phyloP scores from a whole-genome alignment of 2,329 filamentous ascomycete species.

The Aureobasidium melanogenum region DNA sequence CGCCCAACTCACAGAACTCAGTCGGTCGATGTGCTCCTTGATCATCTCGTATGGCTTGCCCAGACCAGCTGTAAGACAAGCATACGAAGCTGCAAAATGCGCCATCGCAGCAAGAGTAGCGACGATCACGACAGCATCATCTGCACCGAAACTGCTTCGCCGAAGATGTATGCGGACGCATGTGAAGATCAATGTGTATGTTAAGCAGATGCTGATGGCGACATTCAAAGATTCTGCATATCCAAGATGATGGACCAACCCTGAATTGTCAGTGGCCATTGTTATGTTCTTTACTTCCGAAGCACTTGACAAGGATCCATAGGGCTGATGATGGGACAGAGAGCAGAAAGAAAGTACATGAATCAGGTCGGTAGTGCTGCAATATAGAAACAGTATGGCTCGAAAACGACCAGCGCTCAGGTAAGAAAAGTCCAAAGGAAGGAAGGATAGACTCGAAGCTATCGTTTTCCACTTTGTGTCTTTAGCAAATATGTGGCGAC shows the following conservation, averaged over 20 bases:
- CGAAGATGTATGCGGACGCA: conserved; percentile 23
- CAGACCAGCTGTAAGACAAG: conserved; percentile 20
- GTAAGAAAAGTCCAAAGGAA: not conserved
- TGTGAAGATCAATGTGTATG: conserved; percentile 23
- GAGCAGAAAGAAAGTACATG: not conserved
- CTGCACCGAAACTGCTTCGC: conserved; percentile 20
- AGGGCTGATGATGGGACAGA: not conserved
- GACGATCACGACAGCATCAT: conserved; percentile 23
- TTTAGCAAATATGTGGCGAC: not conserved
- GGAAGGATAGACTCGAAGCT: not conserved
- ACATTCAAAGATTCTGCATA: conserved; percentile 21
- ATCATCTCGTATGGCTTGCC: conserved; percentile 20
- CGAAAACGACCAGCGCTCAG: not conserved
- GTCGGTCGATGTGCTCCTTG: conserved; percentile 13
- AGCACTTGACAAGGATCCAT: not conserved
- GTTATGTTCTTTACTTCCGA: not conserved
- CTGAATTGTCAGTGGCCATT: not conserved
- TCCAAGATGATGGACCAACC: conserved; percentile 15
- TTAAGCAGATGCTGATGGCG: conserved; percentile 24
- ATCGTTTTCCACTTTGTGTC: not conserved
- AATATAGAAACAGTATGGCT: not conserved
- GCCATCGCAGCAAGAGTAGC: conserved; percentile 22
- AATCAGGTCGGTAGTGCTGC: not conserved
- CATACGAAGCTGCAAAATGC: conserved; percentile 22
- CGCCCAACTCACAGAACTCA: conserved; percentile 19